phyloP scores from a whole-genome alignment of 768 basidiomycete species.

The Mycena crocata region DNA sequence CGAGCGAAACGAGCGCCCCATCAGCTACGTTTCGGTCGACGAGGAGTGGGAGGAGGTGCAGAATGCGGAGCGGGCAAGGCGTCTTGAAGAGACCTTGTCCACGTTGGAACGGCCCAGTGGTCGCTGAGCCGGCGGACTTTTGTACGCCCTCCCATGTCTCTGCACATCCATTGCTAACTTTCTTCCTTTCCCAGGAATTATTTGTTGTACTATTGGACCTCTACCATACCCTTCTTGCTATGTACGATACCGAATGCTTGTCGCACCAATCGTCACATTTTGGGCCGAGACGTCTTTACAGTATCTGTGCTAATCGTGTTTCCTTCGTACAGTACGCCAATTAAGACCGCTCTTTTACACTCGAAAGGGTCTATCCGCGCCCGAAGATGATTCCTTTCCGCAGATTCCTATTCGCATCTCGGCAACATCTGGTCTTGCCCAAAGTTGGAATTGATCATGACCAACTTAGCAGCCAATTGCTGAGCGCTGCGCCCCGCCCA shows the following conservation, averaged over 20 bases:
- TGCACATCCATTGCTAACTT: background rate
- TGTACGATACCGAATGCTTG: slow-evolving; percentile 22
- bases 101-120: slow-evolving; percentile 50
- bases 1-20: slow-evolving; percentile 52
- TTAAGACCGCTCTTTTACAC: too few species aligned
- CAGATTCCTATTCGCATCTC: too few species aligned
- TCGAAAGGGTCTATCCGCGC: too few species aligned
- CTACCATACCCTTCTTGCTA: slow-evolving; percentile 12
- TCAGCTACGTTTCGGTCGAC: slow-evolving; percentile 66
- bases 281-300: slow-evolving; percentile 4
- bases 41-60: slow-evolving; percentile 68
- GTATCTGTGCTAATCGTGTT: slow-evolving; percentile 21
- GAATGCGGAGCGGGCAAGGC: slow-evolving; percentile 63
- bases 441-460: too few species aligned
- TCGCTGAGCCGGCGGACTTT: background rate
- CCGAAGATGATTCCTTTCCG: too few species aligned
- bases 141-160: background rate
- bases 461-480: too few species aligned
- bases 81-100: slow-evolving; percentile 68
- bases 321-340: too few species aligned
- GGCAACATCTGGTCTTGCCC: too few species aligned
- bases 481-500: too few species aligned
- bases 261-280: background rate
- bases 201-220: slow-evolving; percentile 20
- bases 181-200: background rate